phyloP scores from a whole-genome alignment of 176 grass and related monocot genomes.

The maize (Zea mays) region Zm-B73-REFERENCE-NAM-5.0 NC_050103.1:13020001-13020500 shows the following conservation, averaged over 20 bases:
- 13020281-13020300: conserved; percentile 14
- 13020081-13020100: conserved; percentile 39
- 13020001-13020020: too few relatives aligned
- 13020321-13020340: conserved; percentile 28
- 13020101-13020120: conserved; percentile 69
- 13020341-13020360: too few relatives aligned
- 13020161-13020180: conserved; percentile 94
- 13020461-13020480: too few relatives aligned
- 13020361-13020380: too few relatives aligned
- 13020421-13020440: too few relatives aligned
- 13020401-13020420: too few relatives aligned
- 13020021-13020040: background rate
- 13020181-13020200: conserved; percentile 29
- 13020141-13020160: conserved; percentile 58
- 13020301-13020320: conserved; percentile 32
- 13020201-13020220: conserved; percentile 42
- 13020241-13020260: conserved; percentile 41
- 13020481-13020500: too few relatives aligned
- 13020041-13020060: conserved; percentile 49
- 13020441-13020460: too few relatives aligned
- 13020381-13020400: too few relatives aligned
- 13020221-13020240: conserved; percentile 10
- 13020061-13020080: conserved; percentile 72
- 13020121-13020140: conserved; percentile 73
- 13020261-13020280: conserved; percentile 27